Evolutionary conservation across 2,329 filamentous ascomycete genomes (phyloP).

Genomic region (Pseudogymnoascus sp.): DNA sequence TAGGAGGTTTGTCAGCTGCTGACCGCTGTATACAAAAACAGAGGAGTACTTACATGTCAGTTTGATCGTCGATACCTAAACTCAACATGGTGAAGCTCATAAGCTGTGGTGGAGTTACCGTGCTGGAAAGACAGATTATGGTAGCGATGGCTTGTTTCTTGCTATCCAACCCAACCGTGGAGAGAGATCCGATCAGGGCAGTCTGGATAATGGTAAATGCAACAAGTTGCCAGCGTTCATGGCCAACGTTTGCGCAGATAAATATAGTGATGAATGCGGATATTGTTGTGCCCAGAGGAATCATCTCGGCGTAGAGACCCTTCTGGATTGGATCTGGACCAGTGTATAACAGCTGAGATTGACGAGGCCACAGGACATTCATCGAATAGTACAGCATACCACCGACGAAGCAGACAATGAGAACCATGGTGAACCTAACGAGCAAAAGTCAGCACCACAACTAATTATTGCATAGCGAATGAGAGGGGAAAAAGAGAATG

Average conservation of each 20-base stretch:
- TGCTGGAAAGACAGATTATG: slow-evolving; percentile 27
- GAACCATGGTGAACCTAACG: slow-evolving; percentile 26
- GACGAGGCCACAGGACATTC: slow-evolving; percentile 28
- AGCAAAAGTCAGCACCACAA: neutral
- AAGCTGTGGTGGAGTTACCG: slow-evolving; percentile 29
- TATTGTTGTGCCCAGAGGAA: slow-evolving; percentile 4
- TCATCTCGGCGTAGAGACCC: slow-evolving; percentile 24
- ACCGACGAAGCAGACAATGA: slow-evolving; percentile 28
- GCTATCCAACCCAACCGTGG: slow-evolving; percentile 28
- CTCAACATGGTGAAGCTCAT: slow-evolving; percentile 32
- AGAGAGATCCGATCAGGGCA: slow-evolving; percentile 20
- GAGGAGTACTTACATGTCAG: slow-evolving; percentile 25
- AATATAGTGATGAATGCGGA: no score
- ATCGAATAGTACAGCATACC: slow-evolving; percentile 30
- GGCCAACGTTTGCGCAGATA: no score
- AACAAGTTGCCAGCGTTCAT: no score
- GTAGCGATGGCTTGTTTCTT: slow-evolving; percentile 31
- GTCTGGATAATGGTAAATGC: no score
- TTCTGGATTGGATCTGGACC: slow-evolving; percentile 21
- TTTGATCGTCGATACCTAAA: slow-evolving; percentile 31
- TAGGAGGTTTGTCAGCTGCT: no score
- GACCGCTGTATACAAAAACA: slow-evolving; percentile 22
- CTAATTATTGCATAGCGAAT: neutral
- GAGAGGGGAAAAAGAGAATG: neutral
- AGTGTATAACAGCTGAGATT: slow-evolving; percentile 26